Evolutionary conservation across 73 alveolate species (phyloP).

Genomic region (Stentor coeruleus): DNA sequence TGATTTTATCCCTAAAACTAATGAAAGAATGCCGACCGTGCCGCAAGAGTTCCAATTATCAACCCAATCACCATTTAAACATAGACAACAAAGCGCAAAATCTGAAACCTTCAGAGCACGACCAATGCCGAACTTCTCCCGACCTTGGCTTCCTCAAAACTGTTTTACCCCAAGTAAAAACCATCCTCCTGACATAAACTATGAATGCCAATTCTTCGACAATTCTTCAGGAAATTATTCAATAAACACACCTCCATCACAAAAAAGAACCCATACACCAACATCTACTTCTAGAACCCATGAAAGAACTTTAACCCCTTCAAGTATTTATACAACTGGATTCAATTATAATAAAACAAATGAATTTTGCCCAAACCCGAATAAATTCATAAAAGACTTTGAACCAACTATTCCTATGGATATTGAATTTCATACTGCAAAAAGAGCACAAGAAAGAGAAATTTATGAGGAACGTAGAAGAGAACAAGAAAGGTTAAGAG

Average conservation of each 20-base stretch:
- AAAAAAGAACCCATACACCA: no score
- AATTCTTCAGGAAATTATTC: no score
- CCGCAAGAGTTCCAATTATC: not conserved
- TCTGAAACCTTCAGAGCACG: not conserved
- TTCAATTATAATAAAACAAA: not conserved
- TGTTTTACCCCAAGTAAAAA: not conserved
- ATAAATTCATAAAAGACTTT: no score
- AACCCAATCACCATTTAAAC: not conserved
- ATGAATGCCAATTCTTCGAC: no score
- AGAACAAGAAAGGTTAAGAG: slow-evolving; percentile 3
- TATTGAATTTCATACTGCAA: slow-evolving; percentile 1
- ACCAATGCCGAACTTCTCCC: not conserved
- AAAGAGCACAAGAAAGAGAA: slow-evolving; percentile 12
- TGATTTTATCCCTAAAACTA: not conserved
- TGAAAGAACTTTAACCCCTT: not conserved
- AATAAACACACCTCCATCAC: no score
- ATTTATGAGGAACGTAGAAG: not conserved
- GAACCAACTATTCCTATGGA: not conserved
- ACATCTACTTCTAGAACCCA: not conserved
- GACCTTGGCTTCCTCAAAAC: not conserved
- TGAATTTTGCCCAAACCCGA: not conserved
- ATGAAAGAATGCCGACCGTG: not conserved
- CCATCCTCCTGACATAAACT: no score
- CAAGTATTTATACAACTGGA: not conserved
- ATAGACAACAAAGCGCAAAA: no score